Conservation (phyloP, 805 yeast species). For the Yarrowia deformans region DNA sequence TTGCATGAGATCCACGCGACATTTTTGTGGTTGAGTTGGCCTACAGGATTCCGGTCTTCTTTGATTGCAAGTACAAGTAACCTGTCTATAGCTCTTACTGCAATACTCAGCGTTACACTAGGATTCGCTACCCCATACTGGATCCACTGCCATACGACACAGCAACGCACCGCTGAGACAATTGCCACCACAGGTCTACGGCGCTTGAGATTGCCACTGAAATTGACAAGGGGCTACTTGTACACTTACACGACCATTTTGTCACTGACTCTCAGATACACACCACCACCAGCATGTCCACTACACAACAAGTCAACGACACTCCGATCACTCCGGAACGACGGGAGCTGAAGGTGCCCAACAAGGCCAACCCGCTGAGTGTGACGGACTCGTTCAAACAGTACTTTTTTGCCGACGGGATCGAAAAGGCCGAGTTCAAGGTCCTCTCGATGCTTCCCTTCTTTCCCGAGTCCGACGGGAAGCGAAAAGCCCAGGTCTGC, state of each 20-base stretch:
- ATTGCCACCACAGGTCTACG: no score
- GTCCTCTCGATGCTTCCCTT: slow-evolving; percentile 60
- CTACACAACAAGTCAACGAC: slow-evolving; percentile 18
- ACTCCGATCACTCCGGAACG: slow-evolving; percentile 22
- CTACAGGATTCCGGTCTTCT: no score
- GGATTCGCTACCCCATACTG: no score
- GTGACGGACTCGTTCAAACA: slow-evolving; percentile 49
- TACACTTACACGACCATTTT: no score
- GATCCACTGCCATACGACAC: no score
- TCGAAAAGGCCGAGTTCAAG: slow-evolving; percentile 50
- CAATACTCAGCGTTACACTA: no score
- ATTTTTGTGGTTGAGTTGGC: neutral
- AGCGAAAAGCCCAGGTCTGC: slow-evolving; percentile 2
- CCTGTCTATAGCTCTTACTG: no score
- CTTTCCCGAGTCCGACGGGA: slow-evolving; percentile 21
- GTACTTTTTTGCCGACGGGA: slow-evolving; percentile 48
- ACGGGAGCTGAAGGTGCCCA: slow-evolving; percentile 24
- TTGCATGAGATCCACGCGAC: slow-evolving; percentile 6
- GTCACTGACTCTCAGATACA: no score
- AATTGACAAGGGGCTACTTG: no score
- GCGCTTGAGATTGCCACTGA: no score
- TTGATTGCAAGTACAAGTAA: no score
- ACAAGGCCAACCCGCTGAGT: slow-evolving; percentile 32
- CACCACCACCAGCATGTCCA: neutral
- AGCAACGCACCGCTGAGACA: no score